phyloP scores from a whole-genome alignment of 2,329 filamentous ascomycete genomes.

The Phaeophleospora eucalypticola region DNA sequence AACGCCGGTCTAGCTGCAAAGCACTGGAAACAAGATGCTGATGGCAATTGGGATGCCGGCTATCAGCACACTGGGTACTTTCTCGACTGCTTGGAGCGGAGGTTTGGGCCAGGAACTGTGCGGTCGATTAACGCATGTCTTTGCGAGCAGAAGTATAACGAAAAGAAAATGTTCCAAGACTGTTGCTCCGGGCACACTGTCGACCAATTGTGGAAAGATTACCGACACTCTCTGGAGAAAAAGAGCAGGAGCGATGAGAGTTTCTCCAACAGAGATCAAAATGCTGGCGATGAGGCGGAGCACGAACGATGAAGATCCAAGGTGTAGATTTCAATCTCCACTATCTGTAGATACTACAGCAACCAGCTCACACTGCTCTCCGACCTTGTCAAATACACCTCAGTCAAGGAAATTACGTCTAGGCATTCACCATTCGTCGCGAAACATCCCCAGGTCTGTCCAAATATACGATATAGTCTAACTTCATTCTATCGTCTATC shows the following conservation, averaged over 20 bases:
- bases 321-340: neutral
- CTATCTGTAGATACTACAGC: neutral
- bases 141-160: constrained; percentile 59
- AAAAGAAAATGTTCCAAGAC: constrained; percentile 40
- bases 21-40: constrained; percentile 67
- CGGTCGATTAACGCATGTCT: constrained; percentile 63
- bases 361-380: neutral
- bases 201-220: constrained; percentile 69
- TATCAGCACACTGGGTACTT: constrained; percentile 94
- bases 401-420: no score
- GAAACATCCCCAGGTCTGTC: no score
- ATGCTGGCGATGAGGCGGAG: constrained; percentile 3
- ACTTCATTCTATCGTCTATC: no score
- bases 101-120: constrained; percentile 50
- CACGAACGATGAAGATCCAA: constrained; percentile 7
- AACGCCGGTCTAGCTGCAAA: constrained; percentile 68
- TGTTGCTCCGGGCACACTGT: constrained; percentile 54
- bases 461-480: no score
- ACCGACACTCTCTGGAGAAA: constrained; percentile 51
- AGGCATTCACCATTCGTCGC: no score
- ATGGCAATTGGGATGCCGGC: constrained; percentile 74
- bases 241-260: constrained; percentile 19
- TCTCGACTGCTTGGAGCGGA: constrained; percentile 73
- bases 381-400: no score
- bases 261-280: neutral